These are phyloP conservation scores for Solanum appendiculatum DNA, from an alignment of 257 asterid genomes.

Conservation along the genomic window DNA sequence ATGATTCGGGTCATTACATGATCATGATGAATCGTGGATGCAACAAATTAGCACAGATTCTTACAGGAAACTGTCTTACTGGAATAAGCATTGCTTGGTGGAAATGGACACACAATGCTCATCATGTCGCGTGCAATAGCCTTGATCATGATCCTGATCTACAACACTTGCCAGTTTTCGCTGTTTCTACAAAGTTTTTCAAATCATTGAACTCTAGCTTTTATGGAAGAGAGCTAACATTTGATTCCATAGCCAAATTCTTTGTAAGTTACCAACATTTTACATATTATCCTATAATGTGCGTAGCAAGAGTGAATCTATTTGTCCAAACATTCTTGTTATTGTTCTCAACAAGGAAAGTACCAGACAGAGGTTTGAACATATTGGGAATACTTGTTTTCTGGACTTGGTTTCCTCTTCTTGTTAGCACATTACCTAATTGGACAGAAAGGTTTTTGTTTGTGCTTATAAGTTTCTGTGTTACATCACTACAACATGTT, in stretches of 20 bases:
- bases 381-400: constrained; percentile 56
- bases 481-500: constrained; percentile 61
- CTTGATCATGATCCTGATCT: constrained; percentile 90
- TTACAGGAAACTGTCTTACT: constrained; percentile 81
- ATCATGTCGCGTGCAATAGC: constrained; percentile 73
- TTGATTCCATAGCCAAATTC: constrained; percentile 48
- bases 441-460: constrained; percentile 58
- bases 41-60: constrained; percentile 57
- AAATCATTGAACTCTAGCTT: constrained; percentile 41
- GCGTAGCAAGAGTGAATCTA: constrained; percentile 67
- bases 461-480: constrained; percentile 50
- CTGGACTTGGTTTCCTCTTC: constrained; percentile 91
- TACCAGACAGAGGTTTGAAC: constrained; percentile 64
- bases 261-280: constrained; percentile 68
- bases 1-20: constrained; percentile 84
- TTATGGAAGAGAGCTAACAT: constrained; percentile 56
- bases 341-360: constrained; percentile 44
- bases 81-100: constrained; percentile 99
- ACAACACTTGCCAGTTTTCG: constrained; percentile 75
- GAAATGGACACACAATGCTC: constrained; percentile 97
- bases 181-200: constrained; percentile 52
- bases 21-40: constrained; percentile 43
- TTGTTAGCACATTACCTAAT: constrained; percentile 52
- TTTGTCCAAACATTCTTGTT: constrained; percentile 65
- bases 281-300: constrained; percentile 64